Evolutionary conservation across 2,329 filamentous ascomycete genomes (phyloP).

Genomic region (Ophiostoma tasmaniense): DNA sequence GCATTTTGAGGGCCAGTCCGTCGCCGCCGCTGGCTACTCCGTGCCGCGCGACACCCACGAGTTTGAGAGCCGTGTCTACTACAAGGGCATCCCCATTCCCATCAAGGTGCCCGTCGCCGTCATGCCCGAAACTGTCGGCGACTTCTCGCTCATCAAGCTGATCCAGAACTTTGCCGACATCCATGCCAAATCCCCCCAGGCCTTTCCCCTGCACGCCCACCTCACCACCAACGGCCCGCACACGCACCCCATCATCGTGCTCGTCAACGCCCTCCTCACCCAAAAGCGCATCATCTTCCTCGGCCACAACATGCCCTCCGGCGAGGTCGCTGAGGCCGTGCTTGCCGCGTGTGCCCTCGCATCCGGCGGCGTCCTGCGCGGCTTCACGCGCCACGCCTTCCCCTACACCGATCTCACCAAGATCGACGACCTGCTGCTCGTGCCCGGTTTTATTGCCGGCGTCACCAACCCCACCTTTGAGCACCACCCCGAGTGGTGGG

Average conservation of each 20-base stretch:
- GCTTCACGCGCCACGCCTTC: constrained; percentile 93
- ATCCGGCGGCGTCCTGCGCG: constrained; percentile 82
- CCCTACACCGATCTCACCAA: constrained; percentile 97
- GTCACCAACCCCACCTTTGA: constrained; percentile 97
- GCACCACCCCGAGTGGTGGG: constrained; percentile 96
- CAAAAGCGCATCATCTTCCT: constrained; percentile 96
- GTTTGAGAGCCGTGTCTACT: constrained; percentile 90
- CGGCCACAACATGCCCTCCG: constrained; percentile 88
- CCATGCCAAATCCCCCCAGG: constrained; percentile 73
- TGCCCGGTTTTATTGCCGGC: constrained; percentile 94
- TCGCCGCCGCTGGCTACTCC: constrained; percentile 52
- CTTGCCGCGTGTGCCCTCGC: constrained; percentile 91
- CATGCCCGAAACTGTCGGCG: constrained; percentile 90
- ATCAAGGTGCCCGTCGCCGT: constrained; percentile 93
- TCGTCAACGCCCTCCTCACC: constrained; percentile 88
- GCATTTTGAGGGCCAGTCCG: constrained; percentile 43
- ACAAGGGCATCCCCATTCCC: constrained; percentile 92
- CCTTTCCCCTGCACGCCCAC: constrained; percentile 81
- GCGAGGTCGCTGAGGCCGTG: constrained; percentile 95
- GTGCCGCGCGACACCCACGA: constrained; percentile 93
- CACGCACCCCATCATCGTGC: constrained; percentile 90
- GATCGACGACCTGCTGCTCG: constrained; percentile 90
- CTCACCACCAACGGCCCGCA: constrained; percentile 82
- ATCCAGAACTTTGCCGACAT: constrained; percentile 87
- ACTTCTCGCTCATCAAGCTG: constrained; percentile 94